A percentile compares a stretch with the other conserved stretches of the same genome.
phyloP scores from a whole-genome alignment of 2,329 filamentous ascomycete genomes.

The Catunica adiposa region DNA sequence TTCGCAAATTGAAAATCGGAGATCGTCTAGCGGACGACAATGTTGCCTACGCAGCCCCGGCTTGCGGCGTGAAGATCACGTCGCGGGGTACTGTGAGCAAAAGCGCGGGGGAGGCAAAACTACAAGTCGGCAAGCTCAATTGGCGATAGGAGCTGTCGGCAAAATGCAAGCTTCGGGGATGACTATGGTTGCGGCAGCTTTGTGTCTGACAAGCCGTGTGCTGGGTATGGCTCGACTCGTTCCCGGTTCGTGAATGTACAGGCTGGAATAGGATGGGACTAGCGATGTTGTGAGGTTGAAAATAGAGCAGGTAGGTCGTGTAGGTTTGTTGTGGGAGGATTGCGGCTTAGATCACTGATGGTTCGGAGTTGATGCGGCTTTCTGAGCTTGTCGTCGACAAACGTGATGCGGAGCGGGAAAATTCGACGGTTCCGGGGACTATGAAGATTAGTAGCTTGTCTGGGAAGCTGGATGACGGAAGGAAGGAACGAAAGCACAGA shows the following conservation, averaged over 20 bases:
- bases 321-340: too few relatives aligned
- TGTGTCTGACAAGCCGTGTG: not conserved
- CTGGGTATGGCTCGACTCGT: too few relatives aligned
- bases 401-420: not conserved
- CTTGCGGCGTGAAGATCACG: not conserved
- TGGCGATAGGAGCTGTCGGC: not conserved
- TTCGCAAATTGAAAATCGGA: not conserved
- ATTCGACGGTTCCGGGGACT: not conserved
- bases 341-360: too few relatives aligned
- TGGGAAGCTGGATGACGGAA: not conserved
- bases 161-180: not conserved
- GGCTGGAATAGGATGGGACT: too few relatives aligned
- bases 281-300: too few relatives aligned
- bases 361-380: not conserved
- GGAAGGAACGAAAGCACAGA: conserved; percentile 4
- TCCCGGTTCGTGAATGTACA: too few relatives aligned
- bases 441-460: not conserved
- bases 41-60: conserved; percentile 4
- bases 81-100: not conserved
- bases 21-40: not conserved
- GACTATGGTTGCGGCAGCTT: not conserved
- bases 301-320: too few relatives aligned
- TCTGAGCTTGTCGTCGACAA: not conserved
- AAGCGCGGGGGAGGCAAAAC: not conserved
- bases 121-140: not conserved